Evolutionary conservation across 2,329 filamentous ascomycete species (phyloP).

Genomic region (Fusarium sp.): DNA sequence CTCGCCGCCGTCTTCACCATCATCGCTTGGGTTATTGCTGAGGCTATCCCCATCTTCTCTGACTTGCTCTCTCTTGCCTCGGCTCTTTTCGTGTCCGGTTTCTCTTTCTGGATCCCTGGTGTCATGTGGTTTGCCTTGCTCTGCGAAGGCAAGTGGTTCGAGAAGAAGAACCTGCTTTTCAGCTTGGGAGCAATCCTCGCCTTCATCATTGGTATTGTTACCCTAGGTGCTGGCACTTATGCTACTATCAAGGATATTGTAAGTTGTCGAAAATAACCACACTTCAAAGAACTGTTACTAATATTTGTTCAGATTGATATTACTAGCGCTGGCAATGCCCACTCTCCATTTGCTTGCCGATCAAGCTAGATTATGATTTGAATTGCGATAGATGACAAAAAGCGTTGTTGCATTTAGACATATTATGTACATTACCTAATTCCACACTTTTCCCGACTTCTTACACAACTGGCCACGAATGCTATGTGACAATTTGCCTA

Average conservation of each 20-base stretch:
- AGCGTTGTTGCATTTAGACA: slow-evolving; percentile 15
- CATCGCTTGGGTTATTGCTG: slow-evolving; percentile 38
- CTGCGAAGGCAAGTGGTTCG: slow-evolving; percentile 35
- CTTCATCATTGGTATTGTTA: slow-evolving; percentile 36
- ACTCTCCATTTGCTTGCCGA: slow-evolving; percentile 42
- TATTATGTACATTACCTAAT: slow-evolving; percentile 8
- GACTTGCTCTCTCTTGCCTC: slow-evolving; percentile 36
- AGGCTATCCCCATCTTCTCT: slow-evolving; percentile 39
- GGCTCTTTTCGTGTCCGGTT: slow-evolving; percentile 33
- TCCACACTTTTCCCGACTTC: not conserved
- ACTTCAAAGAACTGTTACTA: not conserved
- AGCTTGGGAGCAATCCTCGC: slow-evolving; percentile 35
- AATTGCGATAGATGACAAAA: not conserved
- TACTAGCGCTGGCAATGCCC: slow-evolving; percentile 32
- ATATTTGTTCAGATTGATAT: slow-evolving; percentile 21
- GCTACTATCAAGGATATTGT: slow-evolving; percentile 41
- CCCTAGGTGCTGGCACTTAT: slow-evolving; percentile 37
- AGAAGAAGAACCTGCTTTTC: slow-evolving; percentile 34
- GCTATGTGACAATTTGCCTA: not conserved
- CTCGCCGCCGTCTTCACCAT: slow-evolving; percentile 32
- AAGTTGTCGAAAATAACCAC: not conserved
- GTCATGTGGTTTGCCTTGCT: slow-evolving; percentile 39
- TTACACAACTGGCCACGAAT: too few relatives aligned
- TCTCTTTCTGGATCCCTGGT: slow-evolving; percentile 38
- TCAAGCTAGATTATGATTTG: slow-evolving; percentile 9